Percentiles rank a stretch among this genome's conserved stretches.
phyloP scores from a whole-genome alignment of 352 stramenopile genomes.

The Peronospora farinosa region DNA sequence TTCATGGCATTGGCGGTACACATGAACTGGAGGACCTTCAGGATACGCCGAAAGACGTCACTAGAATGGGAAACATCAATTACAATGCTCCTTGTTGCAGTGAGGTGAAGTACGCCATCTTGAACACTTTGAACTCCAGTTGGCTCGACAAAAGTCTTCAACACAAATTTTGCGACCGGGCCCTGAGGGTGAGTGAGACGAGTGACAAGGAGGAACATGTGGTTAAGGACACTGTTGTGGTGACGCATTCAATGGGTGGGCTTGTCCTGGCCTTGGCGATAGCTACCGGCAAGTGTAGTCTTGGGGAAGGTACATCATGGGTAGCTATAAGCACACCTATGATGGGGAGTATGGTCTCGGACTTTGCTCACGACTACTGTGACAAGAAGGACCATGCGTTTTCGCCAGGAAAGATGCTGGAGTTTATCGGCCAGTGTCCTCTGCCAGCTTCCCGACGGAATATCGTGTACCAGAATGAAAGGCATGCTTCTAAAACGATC shows the following conservation, averaged over 20 bases:
- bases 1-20: constrained; percentile 20
- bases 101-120: constrained; percentile 33
- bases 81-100: constrained; percentile 27
- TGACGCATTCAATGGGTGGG: constrained; percentile 42
- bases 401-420: constrained; percentile 10
- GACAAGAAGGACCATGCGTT: constrained; percentile 3
- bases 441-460: constrained; percentile 11
- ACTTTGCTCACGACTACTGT: constrained; percentile 31
- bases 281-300: constrained; percentile 17
- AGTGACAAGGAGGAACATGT: constrained; percentile 8
- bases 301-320: constrained; percentile 19
- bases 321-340: constrained; percentile 30
- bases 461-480: constrained; percentile 28
- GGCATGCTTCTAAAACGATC: constrained; percentile 16
- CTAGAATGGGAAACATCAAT: constrained; percentile 20
- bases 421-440: constrained; percentile 32
- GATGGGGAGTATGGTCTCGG: constrained; percentile 36
- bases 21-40: constrained; percentile 10
- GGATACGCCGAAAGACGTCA: constrained; percentile 10
- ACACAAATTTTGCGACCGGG: constrained; percentile 30
- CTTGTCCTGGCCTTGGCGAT: constrained; percentile 22
- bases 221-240: constrained; percentile 32
- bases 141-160: constrained; percentile 43
- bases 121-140: constrained; percentile 36
- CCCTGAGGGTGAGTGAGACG: constrained; percentile 21